Evolutionary conservation across 305 asterid genomes (phyloP).

Genomic region (Andrographis paniculata): DNA sequence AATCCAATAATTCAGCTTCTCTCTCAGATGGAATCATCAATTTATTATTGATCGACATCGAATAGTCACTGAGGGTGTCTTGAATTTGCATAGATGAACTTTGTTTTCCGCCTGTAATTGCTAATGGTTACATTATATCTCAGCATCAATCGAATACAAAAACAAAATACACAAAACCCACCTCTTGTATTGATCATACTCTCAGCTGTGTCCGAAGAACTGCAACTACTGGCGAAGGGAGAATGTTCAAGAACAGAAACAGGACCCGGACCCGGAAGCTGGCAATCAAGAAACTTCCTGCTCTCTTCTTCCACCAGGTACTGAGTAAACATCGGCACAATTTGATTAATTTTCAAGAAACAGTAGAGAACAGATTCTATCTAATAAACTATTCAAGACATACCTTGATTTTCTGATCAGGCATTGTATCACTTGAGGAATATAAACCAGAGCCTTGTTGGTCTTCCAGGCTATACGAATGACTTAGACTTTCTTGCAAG

Average conservation of each 20-base stretch:
- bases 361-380: background rate
- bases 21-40: constrained; percentile 25
- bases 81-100: constrained; percentile 39
- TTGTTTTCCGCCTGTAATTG: constrained; percentile 39
- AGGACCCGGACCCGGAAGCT: constrained; percentile 54
- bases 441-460: constrained; percentile 24
- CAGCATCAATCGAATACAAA: background rate
- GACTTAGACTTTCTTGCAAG: constrained; percentile 22
- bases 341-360: background rate
- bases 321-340: constrained; percentile 16
- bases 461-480: constrained; percentile 19
- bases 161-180: constrained; percentile 13
- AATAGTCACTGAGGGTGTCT: constrained; percentile 29
- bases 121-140: constrained; percentile 3
- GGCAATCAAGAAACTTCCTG: constrained; percentile 26
- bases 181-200: constrained; percentile 33
- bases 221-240: constrained; percentile 38
- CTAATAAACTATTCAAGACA: background rate
- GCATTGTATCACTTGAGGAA: constrained; percentile 19
- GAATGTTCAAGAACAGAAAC: constrained; percentile 47
- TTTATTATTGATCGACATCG: constrained; percentile 20
- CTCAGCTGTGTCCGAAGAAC: constrained; percentile 40
- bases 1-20: constrained; percentile 44
- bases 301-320: constrained; percentile 15
- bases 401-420: constrained; percentile 36